Base-by-base conservation (phyloP, 306 rosid species). In the Crotalaria pallida region DNA sequence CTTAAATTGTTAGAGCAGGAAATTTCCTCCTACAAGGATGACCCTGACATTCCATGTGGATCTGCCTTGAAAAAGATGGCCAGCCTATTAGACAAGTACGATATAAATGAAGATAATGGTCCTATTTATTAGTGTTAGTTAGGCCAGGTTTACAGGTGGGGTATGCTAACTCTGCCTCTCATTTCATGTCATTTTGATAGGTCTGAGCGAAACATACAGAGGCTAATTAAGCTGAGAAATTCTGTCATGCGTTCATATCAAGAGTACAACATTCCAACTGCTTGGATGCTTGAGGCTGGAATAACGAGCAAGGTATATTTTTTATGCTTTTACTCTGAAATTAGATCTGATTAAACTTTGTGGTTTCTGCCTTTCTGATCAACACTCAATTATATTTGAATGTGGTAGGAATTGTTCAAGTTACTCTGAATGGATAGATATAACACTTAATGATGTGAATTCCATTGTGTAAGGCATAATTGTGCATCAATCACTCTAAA, bases 211-310 rank as follows among this genome's bases (percentile, higher is more conserved):
- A 82, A 86, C 81, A 80, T 89, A 73, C 92, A 88, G 69, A 84
- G 81, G 81, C 38, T 92, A 72, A 78, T 86, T 68, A 75, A 80
- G 77, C 76, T 89, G 56, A 77, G 98, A 53, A 86, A 41, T 71
- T 81, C 87, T 10, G 96, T 71, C 55, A 79, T 70, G 69, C 80
- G 65, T 18, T 85, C 92, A 64, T 89, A 92, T 75, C 86, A 88
- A 23, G 81, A 74, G 31, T 73, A 71, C 81, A 92, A 80, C 71
- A 87, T 92, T 74, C 96, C 98, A 72, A 86, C 81, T 47, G 80
- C 82, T 53, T 92, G 98, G 98, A 92, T 89, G 98, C 96, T 92
- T 53, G 98, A 92, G 79, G 83, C 96, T 1, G 98, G 98, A 71
- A 80, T 89, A 45, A 77, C 59, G 80, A 77, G 79, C 67, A 86